Conservation (phyloP, 768 basidiomycete species). For the Postia placenta region DNA sequence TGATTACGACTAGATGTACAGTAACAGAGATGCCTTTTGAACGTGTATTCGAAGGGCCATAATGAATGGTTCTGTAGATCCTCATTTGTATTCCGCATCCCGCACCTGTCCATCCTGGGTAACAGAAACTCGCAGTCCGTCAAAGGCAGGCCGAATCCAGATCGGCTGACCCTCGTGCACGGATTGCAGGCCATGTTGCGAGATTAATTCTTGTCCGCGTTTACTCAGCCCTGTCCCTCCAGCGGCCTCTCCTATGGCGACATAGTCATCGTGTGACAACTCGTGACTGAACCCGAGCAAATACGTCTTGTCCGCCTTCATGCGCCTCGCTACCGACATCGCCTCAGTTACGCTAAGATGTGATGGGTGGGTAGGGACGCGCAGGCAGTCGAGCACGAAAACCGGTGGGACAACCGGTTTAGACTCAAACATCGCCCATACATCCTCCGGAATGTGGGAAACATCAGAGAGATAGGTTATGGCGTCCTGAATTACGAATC, state of each 20-base stretch:
- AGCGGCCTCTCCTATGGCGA: conserved; percentile 51
- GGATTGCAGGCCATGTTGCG: conserved; percentile 37
- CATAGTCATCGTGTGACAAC: conserved; percentile 73
- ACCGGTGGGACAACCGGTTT: conserved; percentile 37
- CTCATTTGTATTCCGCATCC: conserved; percentile 46
- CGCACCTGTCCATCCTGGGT: conserved; percentile 31
- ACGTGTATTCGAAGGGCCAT: too few relatives aligned
- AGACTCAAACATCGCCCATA: conserved; percentile 48
- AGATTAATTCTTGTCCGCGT: conserved; percentile 25
- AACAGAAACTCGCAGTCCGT: conserved; percentile 60
- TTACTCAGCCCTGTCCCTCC: conserved; percentile 27
- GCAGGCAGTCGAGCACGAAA: conserved; percentile 73
- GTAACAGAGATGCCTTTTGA: too few relatives aligned
- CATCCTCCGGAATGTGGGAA: conserved; percentile 68
- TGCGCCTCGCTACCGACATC: conserved; percentile 44
- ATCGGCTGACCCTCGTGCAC: conserved; percentile 40
- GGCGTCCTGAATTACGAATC: conserved; percentile 60
- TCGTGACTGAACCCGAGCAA: conserved; percentile 73
- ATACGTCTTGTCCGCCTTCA: conserved; percentile 62
- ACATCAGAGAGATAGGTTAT: conserved; percentile 82
- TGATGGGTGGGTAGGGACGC: conserved; percentile 60
- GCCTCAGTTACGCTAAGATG: conserved; percentile 74
- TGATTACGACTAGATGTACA: background rate
- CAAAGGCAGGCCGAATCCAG: conserved; percentile 72
- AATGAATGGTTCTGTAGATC: background rate